A percentile compares a stretch with the other conserved stretches of the same genome.
Evolutionary conservation across 352 stramenopile genomes (phyloP).

Genomic region (Phytophthora syringae): DNA sequence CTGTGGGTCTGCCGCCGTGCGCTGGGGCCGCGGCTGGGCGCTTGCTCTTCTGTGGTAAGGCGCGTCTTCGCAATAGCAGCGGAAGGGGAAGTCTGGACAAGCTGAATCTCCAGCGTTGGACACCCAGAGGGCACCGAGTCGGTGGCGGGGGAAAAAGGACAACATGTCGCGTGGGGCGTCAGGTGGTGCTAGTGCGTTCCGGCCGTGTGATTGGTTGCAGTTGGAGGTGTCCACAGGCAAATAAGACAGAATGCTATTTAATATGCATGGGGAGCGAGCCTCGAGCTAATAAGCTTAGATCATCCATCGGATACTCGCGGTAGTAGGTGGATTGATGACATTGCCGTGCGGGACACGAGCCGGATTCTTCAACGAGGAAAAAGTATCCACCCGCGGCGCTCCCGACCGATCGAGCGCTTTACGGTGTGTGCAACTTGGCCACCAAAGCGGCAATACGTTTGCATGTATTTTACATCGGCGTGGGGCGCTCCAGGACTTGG

Average conservation of each 20-base stretch:
- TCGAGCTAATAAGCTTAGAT: no score
- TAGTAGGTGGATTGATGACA: no score
- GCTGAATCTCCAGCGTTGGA: conserved; percentile 42
- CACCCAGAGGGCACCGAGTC: conserved; percentile 3
- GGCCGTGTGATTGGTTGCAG: not conserved
- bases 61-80: conserved; percentile 27
- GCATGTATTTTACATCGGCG: not conserved
- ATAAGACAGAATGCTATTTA: no score
- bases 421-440: conserved; percentile 18
- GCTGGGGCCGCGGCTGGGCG: not conserved
- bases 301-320: no score
- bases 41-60: not conserved
- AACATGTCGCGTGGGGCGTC: conserved; percentile 7
- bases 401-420: conserved; percentile 28
- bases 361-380: conserved; percentile 27
- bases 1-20: conserved; percentile 1
- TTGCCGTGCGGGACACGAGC: no score
- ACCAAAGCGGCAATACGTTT: no score
- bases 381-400: conserved; percentile 21
- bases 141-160: not conserved
- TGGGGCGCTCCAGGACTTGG: not conserved
- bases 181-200: not conserved
- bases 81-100: conserved; percentile 38
- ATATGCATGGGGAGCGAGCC: no score
- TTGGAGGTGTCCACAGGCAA: no score